phyloP scores from a whole-genome alignment of 345 rosid species.

The Euphorbia lathyris region DNA sequence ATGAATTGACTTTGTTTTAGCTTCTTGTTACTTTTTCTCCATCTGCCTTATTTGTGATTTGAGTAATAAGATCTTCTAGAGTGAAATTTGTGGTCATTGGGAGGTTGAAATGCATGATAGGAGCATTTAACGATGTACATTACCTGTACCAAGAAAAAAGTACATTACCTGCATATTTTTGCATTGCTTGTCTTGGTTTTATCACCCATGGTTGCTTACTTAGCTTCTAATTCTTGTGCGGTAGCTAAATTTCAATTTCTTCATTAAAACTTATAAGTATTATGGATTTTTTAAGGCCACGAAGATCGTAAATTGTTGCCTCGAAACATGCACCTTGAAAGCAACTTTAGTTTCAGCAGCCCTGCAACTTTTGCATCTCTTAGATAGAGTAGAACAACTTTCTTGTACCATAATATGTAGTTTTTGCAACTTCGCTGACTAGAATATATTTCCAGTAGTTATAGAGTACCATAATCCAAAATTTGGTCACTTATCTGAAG shows the following conservation, averaged over 20 bases:
- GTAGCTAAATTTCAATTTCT: not conserved
- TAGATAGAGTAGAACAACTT: not conserved
- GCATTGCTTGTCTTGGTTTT: not conserved
- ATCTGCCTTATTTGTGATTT: not conserved
- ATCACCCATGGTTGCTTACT: not conserved
- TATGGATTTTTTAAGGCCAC: not conserved
- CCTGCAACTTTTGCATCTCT: not conserved
- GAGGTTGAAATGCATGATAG: not conserved
- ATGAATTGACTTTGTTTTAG: not conserved
- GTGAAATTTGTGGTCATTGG: not conserved
- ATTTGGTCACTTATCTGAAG: not conserved
- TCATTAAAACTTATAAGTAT: not conserved
- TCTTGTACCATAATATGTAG: not conserved
- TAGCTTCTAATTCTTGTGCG: not conserved
- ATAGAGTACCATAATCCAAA: not conserved
- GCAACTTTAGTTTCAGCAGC: not conserved
- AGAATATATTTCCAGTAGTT: not conserved
- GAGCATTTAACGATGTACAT: not conserved
- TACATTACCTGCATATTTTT: not conserved
- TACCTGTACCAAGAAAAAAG: not conserved
- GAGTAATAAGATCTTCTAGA: not conserved
- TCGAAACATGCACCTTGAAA: not conserved
- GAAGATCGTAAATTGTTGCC: not conserved
- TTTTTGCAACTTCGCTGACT: not conserved
- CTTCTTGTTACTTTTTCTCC: not conserved